Conservation (phyloP, 805 yeast genomes). For the Schizosaccharomyces cryophilus region DNA sequence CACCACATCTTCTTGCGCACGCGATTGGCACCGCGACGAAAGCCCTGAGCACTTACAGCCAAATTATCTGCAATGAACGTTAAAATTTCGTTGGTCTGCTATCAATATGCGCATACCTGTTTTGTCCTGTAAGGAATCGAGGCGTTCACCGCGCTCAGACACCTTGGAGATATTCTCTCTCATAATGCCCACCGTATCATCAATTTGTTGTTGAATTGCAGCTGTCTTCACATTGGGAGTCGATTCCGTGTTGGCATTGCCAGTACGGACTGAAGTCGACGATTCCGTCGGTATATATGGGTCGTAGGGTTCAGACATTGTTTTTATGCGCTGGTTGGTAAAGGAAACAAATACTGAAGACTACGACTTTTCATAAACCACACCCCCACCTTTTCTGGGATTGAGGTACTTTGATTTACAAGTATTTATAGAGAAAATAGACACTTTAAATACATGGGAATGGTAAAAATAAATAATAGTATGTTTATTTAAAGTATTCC, state of each 20-base stretch:
- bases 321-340: not conserved
- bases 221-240: not conserved
- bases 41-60: constrained; percentile 79
- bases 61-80: constrained; percentile 31
- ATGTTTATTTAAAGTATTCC: too few species aligned
- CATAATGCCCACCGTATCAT: constrained; percentile 93
- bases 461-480: too few species aligned
- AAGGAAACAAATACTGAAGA: not conserved
- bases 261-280: not conserved
- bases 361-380: too few species aligned
- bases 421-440: too few species aligned
- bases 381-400: too few species aligned
- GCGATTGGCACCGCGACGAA: constrained; percentile 88
- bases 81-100: not conserved
- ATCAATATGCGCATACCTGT: constrained; percentile 12
- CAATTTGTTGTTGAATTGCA: constrained; percentile 33
- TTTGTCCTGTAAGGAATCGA: constrained; percentile 75
- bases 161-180: constrained; percentile 89
- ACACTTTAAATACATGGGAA: too few species aligned
- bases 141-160: constrained; percentile 78
- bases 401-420: too few species aligned
- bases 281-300: constrained; percentile 3
- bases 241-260: not conserved
- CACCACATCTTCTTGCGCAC: constrained; percentile 98
- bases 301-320: constrained; percentile 3